phyloP scores from a whole-genome alignment of 306 rosid species.

The Comarum palustre region DNA sequence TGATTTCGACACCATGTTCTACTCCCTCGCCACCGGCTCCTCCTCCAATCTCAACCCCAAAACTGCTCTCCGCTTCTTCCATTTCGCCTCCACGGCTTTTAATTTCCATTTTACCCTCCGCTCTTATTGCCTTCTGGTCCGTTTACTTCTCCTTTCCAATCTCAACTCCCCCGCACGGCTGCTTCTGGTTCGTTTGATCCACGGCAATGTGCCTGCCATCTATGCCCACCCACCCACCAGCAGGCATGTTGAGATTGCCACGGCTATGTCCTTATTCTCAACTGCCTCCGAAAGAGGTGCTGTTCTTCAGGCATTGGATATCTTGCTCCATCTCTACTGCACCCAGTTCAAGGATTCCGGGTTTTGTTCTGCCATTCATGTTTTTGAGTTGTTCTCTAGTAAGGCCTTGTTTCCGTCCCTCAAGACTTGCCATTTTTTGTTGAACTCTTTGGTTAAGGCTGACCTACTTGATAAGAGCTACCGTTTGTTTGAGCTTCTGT shows the following conservation, averaged over 20 bases:
- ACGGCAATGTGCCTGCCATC: background rate
- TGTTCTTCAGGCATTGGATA: background rate
- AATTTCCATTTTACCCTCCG: background rate
- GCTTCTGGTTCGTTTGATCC: conserved; percentile 3
- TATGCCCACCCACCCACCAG: background rate
- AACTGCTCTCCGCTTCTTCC: background rate
- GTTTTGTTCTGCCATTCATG: background rate
- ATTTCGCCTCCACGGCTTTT: background rate
- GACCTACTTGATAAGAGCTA: background rate
- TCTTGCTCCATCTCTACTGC: background rate
- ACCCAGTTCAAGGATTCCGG: background rate
- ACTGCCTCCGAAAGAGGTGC: background rate
- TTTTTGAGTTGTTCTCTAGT: background rate
- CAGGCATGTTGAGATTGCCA: background rate
- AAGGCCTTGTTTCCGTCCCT: conserved; percentile 1
- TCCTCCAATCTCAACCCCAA: background rate
- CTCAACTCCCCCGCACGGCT: background rate
- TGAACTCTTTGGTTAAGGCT: background rate
- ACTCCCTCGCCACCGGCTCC: background rate
- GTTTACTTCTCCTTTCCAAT: background rate
- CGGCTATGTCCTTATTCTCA: background rate
- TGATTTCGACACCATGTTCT: background rate
- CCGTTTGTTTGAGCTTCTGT: background rate
- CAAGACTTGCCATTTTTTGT: conserved; percentile 1
- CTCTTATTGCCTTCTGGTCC: background rate